Percentiles rank a stretch among this genome's conserved stretches.
phyloP scores from a whole-genome alignment of 1,284 basidiomycete genomes.

The Moesziomyces antarcticus region DNA sequence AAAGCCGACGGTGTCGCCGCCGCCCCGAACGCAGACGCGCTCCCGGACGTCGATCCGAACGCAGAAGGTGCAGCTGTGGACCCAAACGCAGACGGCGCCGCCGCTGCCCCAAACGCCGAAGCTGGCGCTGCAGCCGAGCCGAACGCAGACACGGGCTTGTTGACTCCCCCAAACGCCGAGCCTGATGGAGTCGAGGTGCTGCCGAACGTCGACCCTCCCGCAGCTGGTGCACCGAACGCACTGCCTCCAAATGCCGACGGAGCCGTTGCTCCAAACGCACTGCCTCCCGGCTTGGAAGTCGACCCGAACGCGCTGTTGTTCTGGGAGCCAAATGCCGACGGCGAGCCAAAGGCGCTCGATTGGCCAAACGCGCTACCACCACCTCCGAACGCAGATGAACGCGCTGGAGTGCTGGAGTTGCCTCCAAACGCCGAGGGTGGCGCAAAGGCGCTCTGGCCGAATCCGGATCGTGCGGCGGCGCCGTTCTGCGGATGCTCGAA shows the following conservation, averaged over 20 bases:
- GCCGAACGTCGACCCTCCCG: slow-evolving; percentile 23
- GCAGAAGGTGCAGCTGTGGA: slow-evolving; percentile 13
- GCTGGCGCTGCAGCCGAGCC: slow-evolving; percentile 2
- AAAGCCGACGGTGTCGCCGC: slow-evolving; percentile 11
- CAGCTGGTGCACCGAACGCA: slow-evolving; percentile 16
- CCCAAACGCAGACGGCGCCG: slow-evolving; percentile 24
- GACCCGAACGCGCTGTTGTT: slow-evolving; percentile 15
- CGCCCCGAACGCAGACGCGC: slow-evolving; percentile 15
- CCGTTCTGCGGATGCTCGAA: slow-evolving; percentile 47
- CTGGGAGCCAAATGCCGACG: slow-evolving; percentile 31
- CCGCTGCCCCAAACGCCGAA: slow-evolving; percentile 6
- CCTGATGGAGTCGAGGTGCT: slow-evolving; percentile 8
- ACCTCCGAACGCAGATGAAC: slow-evolving; percentile 16
- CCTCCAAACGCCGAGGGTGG: slow-evolving; percentile 38
- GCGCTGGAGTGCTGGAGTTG: neutral
- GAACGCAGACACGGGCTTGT: slow-evolving; percentile 19
- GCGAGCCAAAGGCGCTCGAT: slow-evolving; percentile 31
- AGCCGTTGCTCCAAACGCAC: slow-evolving; percentile 25
- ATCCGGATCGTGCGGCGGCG: slow-evolving; percentile 18
- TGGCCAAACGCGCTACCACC: slow-evolving; percentile 31
- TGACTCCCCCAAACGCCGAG: slow-evolving; percentile 17
- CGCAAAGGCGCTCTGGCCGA: slow-evolving; percentile 43
- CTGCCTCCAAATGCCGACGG: slow-evolving; percentile 15
- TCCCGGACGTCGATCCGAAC: slow-evolving; percentile 9
- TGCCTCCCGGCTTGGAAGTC: slow-evolving; percentile 5